Percentiles rank a stretch among this genome's conserved stretches.
These are phyloP conservation scores for Boletus reticuloceps DNA, from an alignment of 768 basidiomycete species.

Conservation along the genomic window DNA sequence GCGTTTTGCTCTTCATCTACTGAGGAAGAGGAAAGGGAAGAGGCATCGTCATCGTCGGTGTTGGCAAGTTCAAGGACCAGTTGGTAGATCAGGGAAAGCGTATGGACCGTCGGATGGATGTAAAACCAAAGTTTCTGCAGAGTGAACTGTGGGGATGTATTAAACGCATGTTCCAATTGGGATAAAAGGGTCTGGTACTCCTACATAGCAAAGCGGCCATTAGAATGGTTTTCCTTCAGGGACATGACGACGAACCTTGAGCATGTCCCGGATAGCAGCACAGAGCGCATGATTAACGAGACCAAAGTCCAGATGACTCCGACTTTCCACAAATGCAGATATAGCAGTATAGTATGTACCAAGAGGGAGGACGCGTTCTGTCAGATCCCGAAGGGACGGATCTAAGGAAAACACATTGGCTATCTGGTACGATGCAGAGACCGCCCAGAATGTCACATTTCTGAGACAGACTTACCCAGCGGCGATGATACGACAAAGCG, in stretches of 20 bases:
- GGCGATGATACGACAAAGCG: constrained; percentile 71
- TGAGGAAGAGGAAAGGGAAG: constrained; percentile 47
- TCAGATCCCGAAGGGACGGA: constrained; percentile 79
- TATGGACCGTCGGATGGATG: constrained; percentile 92
- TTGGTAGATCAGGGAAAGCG: constrained; percentile 85
- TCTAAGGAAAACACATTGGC: constrained; percentile 46
- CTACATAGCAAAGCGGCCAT: constrained; percentile 34
- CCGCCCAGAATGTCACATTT: background rate
- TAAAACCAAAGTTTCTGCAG: constrained; percentile 98
- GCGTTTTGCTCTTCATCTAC: constrained; percentile 73
- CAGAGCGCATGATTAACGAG: constrained; percentile 95
- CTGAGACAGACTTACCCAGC: constrained; percentile 60
- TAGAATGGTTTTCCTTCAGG: background rate
- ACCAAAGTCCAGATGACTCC: constrained; percentile 86
- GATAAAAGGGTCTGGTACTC: constrained; percentile 94
- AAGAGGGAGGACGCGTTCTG: constrained; percentile 86
- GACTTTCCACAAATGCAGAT: constrained; percentile 83
- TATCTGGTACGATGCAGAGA: background rate
- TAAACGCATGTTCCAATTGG: constrained; percentile 93
- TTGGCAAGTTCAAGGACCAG: constrained; percentile 74
- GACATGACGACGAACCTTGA: constrained; percentile 55
- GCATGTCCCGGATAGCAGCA: constrained; percentile 89
- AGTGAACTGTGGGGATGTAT: constrained; percentile 80
- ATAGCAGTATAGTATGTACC: constrained; percentile 95
- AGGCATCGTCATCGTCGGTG: constrained; percentile 67